phyloP scores from a whole-genome alignment of 768 basidiomycete genomes.

The Termitomyces sp. region DNA sequence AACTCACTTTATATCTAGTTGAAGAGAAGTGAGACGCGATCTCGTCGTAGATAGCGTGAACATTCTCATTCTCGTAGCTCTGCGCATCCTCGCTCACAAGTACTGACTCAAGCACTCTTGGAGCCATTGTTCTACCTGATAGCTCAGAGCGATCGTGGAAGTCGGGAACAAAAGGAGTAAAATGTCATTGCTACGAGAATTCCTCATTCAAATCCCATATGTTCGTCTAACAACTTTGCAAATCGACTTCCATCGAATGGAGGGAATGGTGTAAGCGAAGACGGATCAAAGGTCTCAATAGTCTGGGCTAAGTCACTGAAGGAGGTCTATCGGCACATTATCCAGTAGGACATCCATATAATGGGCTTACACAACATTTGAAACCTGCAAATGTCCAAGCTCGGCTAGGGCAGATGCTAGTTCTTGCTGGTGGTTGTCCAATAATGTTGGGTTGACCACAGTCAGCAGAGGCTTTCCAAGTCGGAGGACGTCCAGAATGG shows the following conservation, averaged over 20 bases:
- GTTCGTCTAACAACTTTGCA: constrained; percentile 64
- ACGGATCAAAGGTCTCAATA: constrained; percentile 47
- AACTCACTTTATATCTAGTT: constrained; percentile 79
- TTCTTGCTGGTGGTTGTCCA: constrained; percentile 93
- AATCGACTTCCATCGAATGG: constrained; percentile 67
- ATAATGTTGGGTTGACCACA: constrained; percentile 83
- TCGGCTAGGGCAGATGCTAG: constrained; percentile 66
- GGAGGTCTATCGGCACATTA: not conserved
- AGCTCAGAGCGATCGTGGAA: constrained; percentile 10
- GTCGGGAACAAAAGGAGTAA: constrained; percentile 7
- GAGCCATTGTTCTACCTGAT: constrained; percentile 13
- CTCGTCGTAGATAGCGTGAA: constrained; percentile 80
- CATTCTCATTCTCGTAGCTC: constrained; percentile 68
- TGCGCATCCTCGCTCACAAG: constrained; percentile 47
- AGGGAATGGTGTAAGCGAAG: constrained; percentile 56
- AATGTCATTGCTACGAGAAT: constrained; percentile 3
- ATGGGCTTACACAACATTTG: constrained; percentile 54
- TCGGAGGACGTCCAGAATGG: constrained; percentile 85
- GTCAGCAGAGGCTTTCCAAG: constrained; percentile 76
- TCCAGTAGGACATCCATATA: not conserved
- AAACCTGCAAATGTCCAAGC: constrained; percentile 55
- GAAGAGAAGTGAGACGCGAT: constrained; percentile 88
- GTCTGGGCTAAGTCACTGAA: constrained; percentile 52
- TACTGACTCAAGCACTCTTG: constrained; percentile 34
- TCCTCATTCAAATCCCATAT: constrained; percentile 62